Evolutionary conservation across 768 basidiomycete genomes (phyloP), one percentile per base, ranked within the genome.

Genomic region (Termitomyces sp.): DNA sequence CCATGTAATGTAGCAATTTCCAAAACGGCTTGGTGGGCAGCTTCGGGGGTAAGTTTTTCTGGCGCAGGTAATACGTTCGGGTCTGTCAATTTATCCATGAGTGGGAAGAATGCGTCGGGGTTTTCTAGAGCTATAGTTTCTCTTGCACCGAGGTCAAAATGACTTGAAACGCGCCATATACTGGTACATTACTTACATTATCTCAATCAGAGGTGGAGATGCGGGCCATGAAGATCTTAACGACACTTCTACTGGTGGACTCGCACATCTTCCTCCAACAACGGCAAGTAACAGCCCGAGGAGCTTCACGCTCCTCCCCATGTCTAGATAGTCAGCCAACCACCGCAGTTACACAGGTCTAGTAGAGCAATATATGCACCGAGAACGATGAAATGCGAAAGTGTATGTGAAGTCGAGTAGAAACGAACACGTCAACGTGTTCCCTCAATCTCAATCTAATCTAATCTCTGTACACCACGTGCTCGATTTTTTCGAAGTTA

Each of bases 61-160:
- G 74, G 61, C 1, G 66, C 60, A 1, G 69, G 75, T 49, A 74
- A 68, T 0, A 65, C 66, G 9, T 80, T 78, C 13, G 80, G 78
- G 61, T 84, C 72, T 8, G 85, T 81, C 4, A 94, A 72, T 39
- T 81, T 77, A 61, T 86, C 76, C 3, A 98, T 76, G 18, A 92
- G 74, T 6, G 87, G 84, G 69, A 95, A 93, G 74, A 93, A 93
- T 16, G 82, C 74, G 20, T 79, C 68, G 0, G 88, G 82, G 50
- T 86, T 82, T 68, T 96, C 91, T 46, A 87, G 69, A 7, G 88
- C 72, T 14, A 94, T 77, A 0, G 92, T 85, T 72, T 99, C 96
- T 39, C 96, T 98, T 66, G 6, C 37, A 34, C 29, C 3, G 12
- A 9, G 22, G 31, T 61, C 34, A 59, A 31, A 26, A 12, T 4